phyloP scores from a whole-genome alignment of 2,329 filamentous ascomycete genomes.

The Diaporthe vaccinii region DNA sequence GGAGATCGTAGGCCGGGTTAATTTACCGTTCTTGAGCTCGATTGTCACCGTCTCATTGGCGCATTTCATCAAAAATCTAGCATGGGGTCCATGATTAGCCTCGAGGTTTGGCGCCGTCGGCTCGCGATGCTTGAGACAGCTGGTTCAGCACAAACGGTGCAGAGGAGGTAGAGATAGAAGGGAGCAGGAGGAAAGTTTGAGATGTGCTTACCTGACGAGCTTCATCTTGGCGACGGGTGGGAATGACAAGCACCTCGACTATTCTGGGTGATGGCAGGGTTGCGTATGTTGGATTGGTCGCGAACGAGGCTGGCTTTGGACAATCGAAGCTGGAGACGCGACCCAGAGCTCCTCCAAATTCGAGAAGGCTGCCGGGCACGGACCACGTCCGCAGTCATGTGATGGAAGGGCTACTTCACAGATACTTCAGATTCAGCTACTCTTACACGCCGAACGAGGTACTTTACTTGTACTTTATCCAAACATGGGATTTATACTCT shows the following conservation, averaged over 20 bases:
- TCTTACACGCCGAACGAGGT: neutral
- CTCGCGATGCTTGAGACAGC: slow-evolving; percentile 44
- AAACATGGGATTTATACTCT: neutral
- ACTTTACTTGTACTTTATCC: neutral
- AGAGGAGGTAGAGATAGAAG: neutral
- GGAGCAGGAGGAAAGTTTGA: slow-evolving; percentile 42
- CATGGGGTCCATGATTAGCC: slow-evolving; percentile 48
- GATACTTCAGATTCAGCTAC: neutral
- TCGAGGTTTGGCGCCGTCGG: slow-evolving; percentile 41
- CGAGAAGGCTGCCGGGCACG: slow-evolving; percentile 15
- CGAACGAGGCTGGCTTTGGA: slow-evolving; percentile 14
- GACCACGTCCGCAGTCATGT: slow-evolving; percentile 36
- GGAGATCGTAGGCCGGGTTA: slow-evolving; percentile 11
- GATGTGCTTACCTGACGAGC: slow-evolving; percentile 85
- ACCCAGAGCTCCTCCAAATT: slow-evolving; percentile 37
- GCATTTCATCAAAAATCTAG: slow-evolving; percentile 99
- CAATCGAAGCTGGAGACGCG: slow-evolving; percentile 34
- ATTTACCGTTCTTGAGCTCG: slow-evolving; percentile 95
- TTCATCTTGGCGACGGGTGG: slow-evolving; percentile 77
- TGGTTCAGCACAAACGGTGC: slow-evolving; percentile 49
- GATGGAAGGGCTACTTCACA: slow-evolving; percentile 10
- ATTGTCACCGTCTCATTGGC: slow-evolving; percentile 98
- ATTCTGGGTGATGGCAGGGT: slow-evolving; percentile 9
- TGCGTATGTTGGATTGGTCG: slow-evolving; percentile 23
- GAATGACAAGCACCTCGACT: neutral